phyloP scores from a whole-genome alignment of 2,329 filamentous ascomycete species.

The Thermomyces lanuginosus region DNA sequence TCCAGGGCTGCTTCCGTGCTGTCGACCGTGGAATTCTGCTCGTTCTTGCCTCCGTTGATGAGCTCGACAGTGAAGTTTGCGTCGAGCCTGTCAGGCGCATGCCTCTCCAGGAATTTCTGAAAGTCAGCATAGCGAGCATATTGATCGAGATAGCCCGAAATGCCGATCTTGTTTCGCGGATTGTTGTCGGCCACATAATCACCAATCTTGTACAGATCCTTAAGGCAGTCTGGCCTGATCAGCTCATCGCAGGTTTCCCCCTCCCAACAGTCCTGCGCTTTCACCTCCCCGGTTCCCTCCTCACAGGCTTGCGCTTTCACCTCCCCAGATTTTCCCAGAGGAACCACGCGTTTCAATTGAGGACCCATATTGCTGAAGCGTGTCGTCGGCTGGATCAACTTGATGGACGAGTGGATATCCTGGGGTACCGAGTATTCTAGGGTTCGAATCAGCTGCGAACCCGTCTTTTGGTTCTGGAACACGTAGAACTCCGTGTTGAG shows the following conservation, averaged over 20 bases:
- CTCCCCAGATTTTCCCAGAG: conserved; percentile 6
- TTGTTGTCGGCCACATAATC: conserved; percentile 24
- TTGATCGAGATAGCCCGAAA: conserved; percentile 35
- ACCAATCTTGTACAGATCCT: conserved; percentile 33
- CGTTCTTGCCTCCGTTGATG: conserved; percentile 40
- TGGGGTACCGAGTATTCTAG: conserved; percentile 46
- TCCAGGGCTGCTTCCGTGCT: conserved; percentile 48
- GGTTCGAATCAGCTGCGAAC: conserved; percentile 35
- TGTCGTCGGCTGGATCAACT: conserved; percentile 50
- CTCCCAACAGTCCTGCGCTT: too few relatives aligned
- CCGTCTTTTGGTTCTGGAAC: conserved; percentile 33
- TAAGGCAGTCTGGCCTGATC: conserved; percentile 35
- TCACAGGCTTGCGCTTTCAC: too few relatives aligned
- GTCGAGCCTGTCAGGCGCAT: conserved; percentile 35
- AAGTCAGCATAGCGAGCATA: conserved; percentile 40
- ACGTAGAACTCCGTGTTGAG: conserved; percentile 42
- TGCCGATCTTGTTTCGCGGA: conserved; percentile 25
- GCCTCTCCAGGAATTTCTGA: conserved; percentile 38
- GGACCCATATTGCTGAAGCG: conserved; percentile 39
- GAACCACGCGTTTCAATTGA: conserved; percentile 23
- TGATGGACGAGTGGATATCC: conserved; percentile 37
- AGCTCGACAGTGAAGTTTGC: conserved; percentile 41
- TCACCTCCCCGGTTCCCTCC: too few relatives aligned
- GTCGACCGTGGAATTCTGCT: conserved; percentile 27
- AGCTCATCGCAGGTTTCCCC: too few relatives aligned